Evolutionary conservation across 495 filamentous ascomycete species (phyloP).

Genomic region (Daldinia concentrica): DNA sequence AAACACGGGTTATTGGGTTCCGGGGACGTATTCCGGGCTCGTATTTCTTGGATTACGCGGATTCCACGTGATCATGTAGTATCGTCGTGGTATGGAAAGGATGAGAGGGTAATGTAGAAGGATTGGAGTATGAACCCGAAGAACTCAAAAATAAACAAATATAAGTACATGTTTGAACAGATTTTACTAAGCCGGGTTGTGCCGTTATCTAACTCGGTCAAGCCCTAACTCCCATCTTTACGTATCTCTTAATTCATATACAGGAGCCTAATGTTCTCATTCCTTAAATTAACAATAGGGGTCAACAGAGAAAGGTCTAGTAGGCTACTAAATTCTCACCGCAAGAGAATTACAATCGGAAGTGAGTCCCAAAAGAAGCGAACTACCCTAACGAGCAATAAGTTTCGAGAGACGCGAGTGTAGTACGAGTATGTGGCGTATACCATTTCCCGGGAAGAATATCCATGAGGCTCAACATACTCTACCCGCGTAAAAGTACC

Average conservation of each 20-base stretch:
- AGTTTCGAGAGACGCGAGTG: background rate
- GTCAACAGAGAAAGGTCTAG: background rate
- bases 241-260: background rate
- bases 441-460: background rate
- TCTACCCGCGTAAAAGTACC: background rate
- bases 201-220: background rate
- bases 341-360: background rate
- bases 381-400: background rate
- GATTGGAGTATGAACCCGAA: background rate
- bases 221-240: background rate
- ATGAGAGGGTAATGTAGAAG: background rate
- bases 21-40: background rate
- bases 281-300: background rate
- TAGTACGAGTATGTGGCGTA: too few species aligned
- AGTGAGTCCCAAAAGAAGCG: background rate
- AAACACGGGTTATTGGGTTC: constrained; percentile 24
- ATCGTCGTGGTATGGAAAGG: background rate
- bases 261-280: background rate
- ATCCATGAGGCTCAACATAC: background rate
- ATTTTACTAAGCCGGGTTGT: background rate
- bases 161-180: background rate
- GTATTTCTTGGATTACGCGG: background rate
- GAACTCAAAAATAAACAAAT: background rate
- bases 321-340: background rate
- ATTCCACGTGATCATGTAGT: background rate